Conservation (phyloP, 345 rosid genomes). For the Sapria himalayana region DNA sequence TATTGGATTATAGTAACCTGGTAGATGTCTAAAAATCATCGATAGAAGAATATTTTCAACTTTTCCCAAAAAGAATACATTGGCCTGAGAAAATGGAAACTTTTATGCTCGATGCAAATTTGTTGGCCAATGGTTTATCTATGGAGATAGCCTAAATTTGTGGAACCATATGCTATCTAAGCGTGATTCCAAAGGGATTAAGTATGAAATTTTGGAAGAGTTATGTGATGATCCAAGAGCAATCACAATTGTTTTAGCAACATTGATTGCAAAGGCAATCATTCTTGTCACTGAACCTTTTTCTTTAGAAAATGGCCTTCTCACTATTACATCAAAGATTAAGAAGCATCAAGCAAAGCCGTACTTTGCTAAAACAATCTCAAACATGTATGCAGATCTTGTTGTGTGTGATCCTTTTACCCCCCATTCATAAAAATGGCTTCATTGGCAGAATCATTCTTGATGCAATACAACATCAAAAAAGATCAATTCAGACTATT, state of each 20-base stretch:
- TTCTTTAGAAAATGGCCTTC: conserved; percentile 55
- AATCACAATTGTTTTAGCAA: conserved; percentile 50
- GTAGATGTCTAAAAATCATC: conserved; percentile 29
- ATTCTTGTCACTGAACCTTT: conserved; percentile 66
- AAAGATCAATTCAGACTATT: too few relatives aligned
- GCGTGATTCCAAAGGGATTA: too few relatives aligned
- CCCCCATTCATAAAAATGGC: too few relatives aligned
- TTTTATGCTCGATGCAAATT: conserved; percentile 22
- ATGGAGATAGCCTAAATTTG: conserved; percentile 75
- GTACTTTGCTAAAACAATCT: conserved; percentile 38
- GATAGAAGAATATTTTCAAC: conserved; percentile 38
- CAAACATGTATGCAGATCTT: conserved; percentile 47
- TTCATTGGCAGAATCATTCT: too few relatives aligned
- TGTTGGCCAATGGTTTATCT: conserved; percentile 20
- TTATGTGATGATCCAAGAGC: conserved; percentile 46
- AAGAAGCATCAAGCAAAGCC: conserved; percentile 77
- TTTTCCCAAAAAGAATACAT: conserved; percentile 32
- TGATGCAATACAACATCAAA: too few relatives aligned
- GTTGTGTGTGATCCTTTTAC: conserved; percentile 18
- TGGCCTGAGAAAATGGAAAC: conserved; percentile 29
- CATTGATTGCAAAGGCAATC: conserved; percentile 74
- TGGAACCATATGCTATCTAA: conserved; percentile 36
- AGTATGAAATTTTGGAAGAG: conserved; percentile 44
- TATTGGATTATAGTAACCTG: conserved; percentile 25
- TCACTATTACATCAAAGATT: conserved; percentile 81